Percentiles rank a stretch among this genome's conserved stretches.
Evolutionary conservation across 2,329 filamentous ascomycete species (phyloP).

Genomic region (Scedosporium aurantiacum): DNA sequence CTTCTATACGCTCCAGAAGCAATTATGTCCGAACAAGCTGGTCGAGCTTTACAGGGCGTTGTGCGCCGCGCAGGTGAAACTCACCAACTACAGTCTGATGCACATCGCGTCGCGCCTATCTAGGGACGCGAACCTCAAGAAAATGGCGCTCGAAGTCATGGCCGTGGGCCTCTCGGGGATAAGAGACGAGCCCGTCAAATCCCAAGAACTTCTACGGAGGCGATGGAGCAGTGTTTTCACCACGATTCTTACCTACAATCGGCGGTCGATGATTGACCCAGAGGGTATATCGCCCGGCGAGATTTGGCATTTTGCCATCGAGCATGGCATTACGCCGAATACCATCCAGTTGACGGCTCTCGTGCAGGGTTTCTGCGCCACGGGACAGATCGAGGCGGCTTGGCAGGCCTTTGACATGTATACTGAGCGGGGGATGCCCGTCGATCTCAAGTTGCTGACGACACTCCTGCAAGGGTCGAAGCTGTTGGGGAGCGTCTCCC

Average conservation of each 20-base stretch:
- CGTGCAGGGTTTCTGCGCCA: conserved; percentile 59
- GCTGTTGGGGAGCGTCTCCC: conserved; percentile 36
- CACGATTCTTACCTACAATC: conserved; percentile 24
- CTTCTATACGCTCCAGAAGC: conserved; percentile 5
- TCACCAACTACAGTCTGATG: conserved; percentile 33
- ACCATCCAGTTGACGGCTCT: conserved; percentile 53
- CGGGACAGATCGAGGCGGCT: conserved; percentile 50
- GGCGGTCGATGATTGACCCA: not conserved
- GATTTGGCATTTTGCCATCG: conserved; percentile 20
- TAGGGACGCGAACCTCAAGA: conserved; percentile 12
- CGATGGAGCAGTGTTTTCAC: conserved; percentile 41
- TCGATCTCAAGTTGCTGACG: conserved; percentile 57
- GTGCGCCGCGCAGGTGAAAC: conserved; percentile 13
- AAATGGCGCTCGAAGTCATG: not conserved
- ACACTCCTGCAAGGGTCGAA: conserved; percentile 65
- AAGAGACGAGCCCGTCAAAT: conserved; percentile 11
- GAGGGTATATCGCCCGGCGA: conserved; percentile 2
- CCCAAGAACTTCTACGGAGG: conserved; percentile 23
- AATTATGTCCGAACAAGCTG: conserved; percentile 18
- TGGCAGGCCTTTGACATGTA: conserved; percentile 56
- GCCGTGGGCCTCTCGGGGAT: not conserved
- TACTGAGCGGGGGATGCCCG: conserved; percentile 43
- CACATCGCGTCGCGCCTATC: conserved; percentile 38
- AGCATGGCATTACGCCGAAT: conserved; percentile 53
- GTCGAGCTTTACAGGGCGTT: conserved; percentile 26